phyloP scores from a whole-genome alignment of 2,329 filamentous ascomycete species.

The Cadophora luteo-olivacea region DNA sequence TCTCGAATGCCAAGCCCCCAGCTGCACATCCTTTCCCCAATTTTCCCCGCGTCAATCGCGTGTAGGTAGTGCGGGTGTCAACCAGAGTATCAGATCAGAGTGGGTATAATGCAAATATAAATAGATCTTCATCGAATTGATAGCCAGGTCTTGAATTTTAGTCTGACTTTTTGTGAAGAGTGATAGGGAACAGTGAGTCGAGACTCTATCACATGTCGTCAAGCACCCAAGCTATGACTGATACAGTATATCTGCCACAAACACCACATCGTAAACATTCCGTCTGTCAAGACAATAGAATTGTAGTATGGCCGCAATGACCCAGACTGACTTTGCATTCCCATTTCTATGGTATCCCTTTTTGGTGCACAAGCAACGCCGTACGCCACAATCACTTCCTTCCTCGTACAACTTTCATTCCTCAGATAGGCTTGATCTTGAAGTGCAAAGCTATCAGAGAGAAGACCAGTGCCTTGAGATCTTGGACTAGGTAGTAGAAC shows the following conservation, averaged over 20 bases:
- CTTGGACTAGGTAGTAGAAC: constrained; percentile 98
- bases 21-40: constrained; percentile 11
- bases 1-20: constrained; percentile 21
- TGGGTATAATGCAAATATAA: neutral
- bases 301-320: neutral
- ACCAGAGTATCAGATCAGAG: constrained; percentile 1
- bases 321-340: constrained; percentile 16
- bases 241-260: neutral
- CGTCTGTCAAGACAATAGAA: neutral
- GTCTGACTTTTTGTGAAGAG: neutral
- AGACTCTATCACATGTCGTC: neutral
- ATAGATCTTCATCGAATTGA: neutral
- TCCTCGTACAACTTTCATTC: constrained; percentile 12
- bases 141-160: neutral
- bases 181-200: neutral
- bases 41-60: constrained; percentile 23
- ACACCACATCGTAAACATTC: neutral
- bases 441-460: constrained; percentile 96
- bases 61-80: neutral
- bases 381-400: constrained; percentile 38
- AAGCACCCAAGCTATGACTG: neutral
- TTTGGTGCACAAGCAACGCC: constrained; percentile 32
- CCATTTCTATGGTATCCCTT: constrained; percentile 43
- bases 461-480: constrained; percentile 95
- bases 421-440: constrained; percentile 84